These are phyloP conservation scores for Aspergillus quadricinctus DNA, from an alignment of 2,329 filamentous ascomycete genomes.

Conservation along the genomic window DNA sequence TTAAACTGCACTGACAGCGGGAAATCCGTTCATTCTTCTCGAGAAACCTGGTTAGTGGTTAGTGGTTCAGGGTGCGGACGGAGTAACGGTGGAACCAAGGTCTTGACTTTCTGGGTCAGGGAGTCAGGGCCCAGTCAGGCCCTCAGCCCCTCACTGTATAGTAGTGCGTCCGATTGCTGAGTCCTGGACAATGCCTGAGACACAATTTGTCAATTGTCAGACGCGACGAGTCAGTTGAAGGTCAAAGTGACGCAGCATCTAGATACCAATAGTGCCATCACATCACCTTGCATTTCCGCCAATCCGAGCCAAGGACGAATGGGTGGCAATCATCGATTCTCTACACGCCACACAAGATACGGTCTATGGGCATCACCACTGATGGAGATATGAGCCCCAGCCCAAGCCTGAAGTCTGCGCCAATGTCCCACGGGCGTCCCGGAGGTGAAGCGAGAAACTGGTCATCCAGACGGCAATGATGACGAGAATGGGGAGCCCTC, in stretches of 20 bases:
- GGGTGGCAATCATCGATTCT: neutral
- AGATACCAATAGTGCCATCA: neutral
- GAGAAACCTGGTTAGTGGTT: neutral
- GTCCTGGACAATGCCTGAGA: neutral
- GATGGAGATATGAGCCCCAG: neutral
- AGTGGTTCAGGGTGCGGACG: neutral
- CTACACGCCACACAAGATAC: no score
- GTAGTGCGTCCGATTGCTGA: neutral
- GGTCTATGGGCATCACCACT: neutral
- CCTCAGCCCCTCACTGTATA: neutral
- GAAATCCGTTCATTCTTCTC: neutral
- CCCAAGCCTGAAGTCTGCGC: no score
- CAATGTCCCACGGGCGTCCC: no score
- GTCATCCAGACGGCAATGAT: neutral
- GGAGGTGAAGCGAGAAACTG: no score
- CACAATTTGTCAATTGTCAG: neutral
- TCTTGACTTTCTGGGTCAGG: neutral
- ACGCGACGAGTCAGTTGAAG: neutral
- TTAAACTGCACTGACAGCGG: neutral
- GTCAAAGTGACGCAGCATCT: neutral
- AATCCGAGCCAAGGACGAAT: neutral
- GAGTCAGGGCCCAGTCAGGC: neutral
- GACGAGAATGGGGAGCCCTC: neutral
- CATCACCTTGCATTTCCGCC: neutral
- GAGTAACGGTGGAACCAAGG: neutral